phyloP scores from a whole-genome alignment of 2,329 filamentous ascomycete species.

The Stagonosporopsis tanaceti region DNA sequence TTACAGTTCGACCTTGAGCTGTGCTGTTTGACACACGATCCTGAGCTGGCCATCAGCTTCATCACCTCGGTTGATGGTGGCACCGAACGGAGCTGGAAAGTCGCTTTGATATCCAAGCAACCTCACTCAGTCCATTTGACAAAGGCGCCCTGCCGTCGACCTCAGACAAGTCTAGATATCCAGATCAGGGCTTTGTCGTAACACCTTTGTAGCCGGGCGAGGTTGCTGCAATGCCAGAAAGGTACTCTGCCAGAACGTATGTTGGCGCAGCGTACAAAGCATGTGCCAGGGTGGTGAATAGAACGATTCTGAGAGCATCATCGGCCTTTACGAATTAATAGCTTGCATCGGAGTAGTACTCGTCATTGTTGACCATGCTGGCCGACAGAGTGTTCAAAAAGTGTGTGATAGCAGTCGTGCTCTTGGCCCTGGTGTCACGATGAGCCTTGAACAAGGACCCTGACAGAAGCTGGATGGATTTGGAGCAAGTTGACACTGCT shows the following conservation, averaged over 20 bases:
- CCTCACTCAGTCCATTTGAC: conserved; percentile 2
- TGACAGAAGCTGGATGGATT: conserved; percentile 57
- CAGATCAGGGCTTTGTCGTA: conserved; percentile 3
- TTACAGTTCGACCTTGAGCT: background rate
- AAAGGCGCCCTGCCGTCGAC: conserved; percentile 5
- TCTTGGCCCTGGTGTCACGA: conserved; percentile 23
- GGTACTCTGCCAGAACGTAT: conserved; percentile 49
- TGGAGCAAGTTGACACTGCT: conserved; percentile 44
- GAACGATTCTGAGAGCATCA: conserved; percentile 51
- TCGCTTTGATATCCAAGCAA: conserved; percentile 5
- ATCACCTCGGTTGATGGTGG: background rate
- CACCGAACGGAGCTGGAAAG: background rate
- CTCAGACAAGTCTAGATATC: background rate
- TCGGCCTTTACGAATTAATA: conserved; percentile 57
- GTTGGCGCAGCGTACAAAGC: conserved; percentile 58
- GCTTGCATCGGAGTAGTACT: conserved; percentile 50
- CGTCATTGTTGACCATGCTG: conserved; percentile 51
- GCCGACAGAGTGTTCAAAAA: conserved; percentile 54
- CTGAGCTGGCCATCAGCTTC: background rate
- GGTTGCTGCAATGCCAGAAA: conserved; percentile 23
- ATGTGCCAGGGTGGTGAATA: conserved; percentile 55
- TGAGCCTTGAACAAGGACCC: conserved; percentile 43
- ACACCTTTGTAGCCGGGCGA: conserved; percentile 20
- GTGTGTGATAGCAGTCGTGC: conserved; percentile 24
- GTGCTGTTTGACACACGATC: background rate